Evolutionary conservation across 768 basidiomycete genomes (phyloP).

Genomic region (Russula compacta): DNA sequence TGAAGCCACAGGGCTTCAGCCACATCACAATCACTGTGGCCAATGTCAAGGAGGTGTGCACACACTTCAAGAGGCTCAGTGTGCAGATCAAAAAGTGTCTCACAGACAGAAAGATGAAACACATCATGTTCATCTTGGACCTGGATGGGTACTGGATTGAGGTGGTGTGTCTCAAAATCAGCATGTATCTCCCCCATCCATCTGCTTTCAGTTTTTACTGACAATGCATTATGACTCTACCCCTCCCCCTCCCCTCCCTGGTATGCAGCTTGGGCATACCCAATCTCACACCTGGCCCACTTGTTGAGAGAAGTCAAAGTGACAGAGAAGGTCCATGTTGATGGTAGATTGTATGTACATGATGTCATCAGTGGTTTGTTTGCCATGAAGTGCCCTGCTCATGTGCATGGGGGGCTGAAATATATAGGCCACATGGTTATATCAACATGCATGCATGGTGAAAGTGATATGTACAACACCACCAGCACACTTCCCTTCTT

Average conservation of each 20-base stretch:
- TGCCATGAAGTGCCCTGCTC: not conserved
- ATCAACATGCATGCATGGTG: too few relatives aligned
- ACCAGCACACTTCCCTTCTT: too few relatives aligned
- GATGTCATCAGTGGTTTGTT: not conserved
- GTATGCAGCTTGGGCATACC: not conserved
- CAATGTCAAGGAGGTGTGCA: conserved; percentile 75
- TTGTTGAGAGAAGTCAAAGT: not conserved
- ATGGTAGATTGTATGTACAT: not conserved
- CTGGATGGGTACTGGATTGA: conserved; percentile 49
- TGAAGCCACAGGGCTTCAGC: conserved; percentile 74
- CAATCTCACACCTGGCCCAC: not conserved
- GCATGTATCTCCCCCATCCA: too few relatives aligned
- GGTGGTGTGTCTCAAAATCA: conserved; percentile 9
- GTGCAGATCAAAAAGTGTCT: conserved; percentile 85
- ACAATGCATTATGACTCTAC: not conserved
- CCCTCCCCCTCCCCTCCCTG: not conserved
- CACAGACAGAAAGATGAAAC: conserved; percentile 76
- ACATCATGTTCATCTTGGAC: conserved; percentile 79
- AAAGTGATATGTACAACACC: too few relatives aligned
- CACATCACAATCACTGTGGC: conserved; percentile 85
- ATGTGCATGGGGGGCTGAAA: too few relatives aligned
- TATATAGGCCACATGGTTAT: too few relatives aligned
- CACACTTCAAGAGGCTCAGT: conserved; percentile 67
- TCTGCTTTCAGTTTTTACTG: not conserved
- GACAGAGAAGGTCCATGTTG: not conserved